These are phyloP conservation scores for Evernia prunastri DNA, from an alignment of 495 filamentous ascomycete genomes.

Conservation along the genomic window DNA sequence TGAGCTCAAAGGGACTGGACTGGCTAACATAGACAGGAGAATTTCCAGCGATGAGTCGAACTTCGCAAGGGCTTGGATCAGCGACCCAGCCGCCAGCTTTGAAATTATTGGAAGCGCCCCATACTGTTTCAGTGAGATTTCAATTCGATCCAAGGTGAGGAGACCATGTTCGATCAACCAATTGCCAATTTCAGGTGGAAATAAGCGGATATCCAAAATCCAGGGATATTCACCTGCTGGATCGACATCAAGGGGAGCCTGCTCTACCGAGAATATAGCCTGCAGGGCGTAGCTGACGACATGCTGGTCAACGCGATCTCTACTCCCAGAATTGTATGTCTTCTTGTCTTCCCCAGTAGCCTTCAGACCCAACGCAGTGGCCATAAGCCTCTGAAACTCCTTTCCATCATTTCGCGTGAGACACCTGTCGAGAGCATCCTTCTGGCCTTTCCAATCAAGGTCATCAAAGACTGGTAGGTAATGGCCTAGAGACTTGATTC, in stretches of 20 bases:
- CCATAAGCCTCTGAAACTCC: conserved; percentile 50
- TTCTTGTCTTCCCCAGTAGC: neutral
- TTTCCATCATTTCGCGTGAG: conserved; percentile 38
- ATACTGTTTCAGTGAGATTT: conserved; percentile 50
- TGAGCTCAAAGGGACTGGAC: conserved; percentile 36
- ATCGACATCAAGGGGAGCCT: conserved; percentile 23
- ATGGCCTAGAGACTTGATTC: neutral
- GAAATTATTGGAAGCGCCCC: conserved; percentile 31
- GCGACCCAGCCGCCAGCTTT: conserved; percentile 47
- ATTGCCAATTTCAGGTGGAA: conserved; percentile 46
- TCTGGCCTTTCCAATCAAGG: conserved; percentile 15
- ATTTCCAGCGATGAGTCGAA: conserved; percentile 55
- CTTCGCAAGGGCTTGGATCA: conserved; percentile 53
- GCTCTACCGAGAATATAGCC: conserved; percentile 45
- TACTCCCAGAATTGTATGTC: neutral
- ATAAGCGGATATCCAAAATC: conserved; percentile 33
- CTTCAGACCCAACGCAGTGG: conserved; percentile 21
- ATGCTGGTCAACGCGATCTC: conserved; percentile 36
- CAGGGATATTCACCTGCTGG: neutral
- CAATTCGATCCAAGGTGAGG: conserved; percentile 54
- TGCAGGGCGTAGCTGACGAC: conserved; percentile 47
- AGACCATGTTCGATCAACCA: conserved; percentile 61
- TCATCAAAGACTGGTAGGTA: conserved; percentile 5
- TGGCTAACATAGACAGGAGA: conserved; percentile 48
- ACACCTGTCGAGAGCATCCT: conserved; percentile 39